These are phyloP conservation scores for Spirogloea muscicola DNA, from an alignment of 139 green algal genomes.

Conservation along the genomic window DNA sequence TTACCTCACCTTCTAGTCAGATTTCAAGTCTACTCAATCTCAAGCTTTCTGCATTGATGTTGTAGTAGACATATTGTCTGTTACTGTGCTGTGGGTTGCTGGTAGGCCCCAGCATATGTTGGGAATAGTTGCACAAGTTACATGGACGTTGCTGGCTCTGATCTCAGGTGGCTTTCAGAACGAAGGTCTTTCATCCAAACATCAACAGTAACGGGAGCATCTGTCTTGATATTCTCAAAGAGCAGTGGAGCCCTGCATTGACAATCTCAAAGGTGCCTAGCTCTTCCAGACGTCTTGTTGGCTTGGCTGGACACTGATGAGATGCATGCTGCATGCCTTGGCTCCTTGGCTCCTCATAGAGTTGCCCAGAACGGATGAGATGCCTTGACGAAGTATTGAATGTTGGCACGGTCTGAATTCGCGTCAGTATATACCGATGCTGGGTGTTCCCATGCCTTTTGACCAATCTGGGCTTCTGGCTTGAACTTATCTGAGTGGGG, in stretches of 20 bases:
- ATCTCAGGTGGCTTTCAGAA: constrained; percentile 40
- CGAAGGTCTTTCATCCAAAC: constrained; percentile 88
- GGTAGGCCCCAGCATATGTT: not conserved
- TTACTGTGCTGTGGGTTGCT: constrained; percentile 31
- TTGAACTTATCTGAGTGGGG: no score
- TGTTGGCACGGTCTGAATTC: no score
- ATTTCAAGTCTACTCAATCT: not conserved
- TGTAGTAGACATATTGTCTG: not conserved
- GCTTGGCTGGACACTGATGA: no score
- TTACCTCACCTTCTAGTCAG: not conserved
- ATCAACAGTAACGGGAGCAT: constrained; percentile 97
- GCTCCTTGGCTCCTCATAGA: no score
- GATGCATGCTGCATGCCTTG: no score
- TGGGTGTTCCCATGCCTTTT: no score
- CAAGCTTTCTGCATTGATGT: constrained; percentile 1
- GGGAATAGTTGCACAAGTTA: not conserved
- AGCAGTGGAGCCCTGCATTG: constrained; percentile 95
- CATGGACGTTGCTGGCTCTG: not conserved
- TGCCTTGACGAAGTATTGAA: no score
- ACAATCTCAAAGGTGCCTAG: constrained; percentile 97
- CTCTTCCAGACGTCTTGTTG: no score
- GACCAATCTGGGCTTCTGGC: no score
- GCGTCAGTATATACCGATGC: no score
- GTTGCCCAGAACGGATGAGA: no score
- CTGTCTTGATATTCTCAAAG: constrained; percentile 98